phyloP scores from a whole-genome alignment of 179 eudicot genomes.

The Carnegiea gigantea region DNA sequence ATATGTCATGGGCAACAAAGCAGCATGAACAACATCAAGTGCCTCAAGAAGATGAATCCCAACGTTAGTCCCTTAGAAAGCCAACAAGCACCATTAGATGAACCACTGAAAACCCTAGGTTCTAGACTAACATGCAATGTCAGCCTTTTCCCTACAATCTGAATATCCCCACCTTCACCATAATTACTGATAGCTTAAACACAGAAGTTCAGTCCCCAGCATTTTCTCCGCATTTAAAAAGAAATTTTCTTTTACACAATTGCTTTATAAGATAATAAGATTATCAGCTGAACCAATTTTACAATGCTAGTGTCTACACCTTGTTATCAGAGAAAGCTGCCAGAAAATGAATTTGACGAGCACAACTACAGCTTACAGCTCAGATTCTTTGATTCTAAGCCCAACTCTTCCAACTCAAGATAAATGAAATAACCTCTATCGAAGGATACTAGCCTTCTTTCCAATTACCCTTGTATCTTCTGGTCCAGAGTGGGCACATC shows the following conservation, averaged over 20 bases:
- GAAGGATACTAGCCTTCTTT: background rate
- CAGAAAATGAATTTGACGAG: background rate
- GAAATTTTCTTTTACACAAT: background rate
- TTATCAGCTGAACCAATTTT: too few relatives aligned
- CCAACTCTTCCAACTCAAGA: background rate
- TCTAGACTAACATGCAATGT: background rate
- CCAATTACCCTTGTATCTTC: background rate
- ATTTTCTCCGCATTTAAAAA: background rate
- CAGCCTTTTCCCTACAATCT: background rate
- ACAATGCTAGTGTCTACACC: too few relatives aligned
- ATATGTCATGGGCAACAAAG: background rate
- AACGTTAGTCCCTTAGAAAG: background rate
- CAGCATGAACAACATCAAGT: background rate
- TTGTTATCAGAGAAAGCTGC: too few relatives aligned
- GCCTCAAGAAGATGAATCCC: background rate
- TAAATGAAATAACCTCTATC: background rate
- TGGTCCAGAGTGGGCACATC: background rate
- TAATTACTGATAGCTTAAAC: background rate
- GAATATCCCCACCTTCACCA: background rate
- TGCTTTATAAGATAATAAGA: too few relatives aligned
- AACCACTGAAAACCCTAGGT: background rate
- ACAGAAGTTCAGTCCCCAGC: background rate
- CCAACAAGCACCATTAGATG: background rate
- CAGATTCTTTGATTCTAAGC: background rate
- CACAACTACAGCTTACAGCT: background rate